Conservation (phyloP, 129 eudicot genomes). For the sunflower (Helianthus annuus) region HanXRQr2.0-SUNRISE NC_035437.2:29511602-29512101, state of each 20-base stretch:
- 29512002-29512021: slow-evolving; percentile 25
- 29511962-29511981: slow-evolving; percentile 20
- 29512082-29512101: background rate
- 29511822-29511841: slow-evolving; percentile 45
- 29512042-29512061: slow-evolving; percentile 21
- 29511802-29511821: slow-evolving; percentile 41
- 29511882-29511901: slow-evolving; percentile 21
- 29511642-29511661: background rate
- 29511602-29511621: slow-evolving; percentile 13
- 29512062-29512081: slow-evolving; percentile 1
- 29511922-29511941: slow-evolving; percentile 19
- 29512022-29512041: slow-evolving; percentile 1
- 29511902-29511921: slow-evolving; percentile 30
- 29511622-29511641: slow-evolving; percentile 3
- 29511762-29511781: slow-evolving; percentile 43
- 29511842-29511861: slow-evolving; percentile 41
- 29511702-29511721: background rate
- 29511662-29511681: slow-evolving; percentile 3
- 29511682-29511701: background rate
- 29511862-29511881: slow-evolving; percentile 37
- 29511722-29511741: background rate
- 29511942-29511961: slow-evolving; percentile 28
- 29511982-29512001: slow-evolving; percentile 31
- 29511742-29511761: background rate
- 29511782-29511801: slow-evolving; percentile 32